Evolutionary conservation across 2,329 filamentous ascomycete genomes (phyloP), one percentile per base, ranked within the genome.

Genomic region (Lasiodiplodia sp.): DNA sequence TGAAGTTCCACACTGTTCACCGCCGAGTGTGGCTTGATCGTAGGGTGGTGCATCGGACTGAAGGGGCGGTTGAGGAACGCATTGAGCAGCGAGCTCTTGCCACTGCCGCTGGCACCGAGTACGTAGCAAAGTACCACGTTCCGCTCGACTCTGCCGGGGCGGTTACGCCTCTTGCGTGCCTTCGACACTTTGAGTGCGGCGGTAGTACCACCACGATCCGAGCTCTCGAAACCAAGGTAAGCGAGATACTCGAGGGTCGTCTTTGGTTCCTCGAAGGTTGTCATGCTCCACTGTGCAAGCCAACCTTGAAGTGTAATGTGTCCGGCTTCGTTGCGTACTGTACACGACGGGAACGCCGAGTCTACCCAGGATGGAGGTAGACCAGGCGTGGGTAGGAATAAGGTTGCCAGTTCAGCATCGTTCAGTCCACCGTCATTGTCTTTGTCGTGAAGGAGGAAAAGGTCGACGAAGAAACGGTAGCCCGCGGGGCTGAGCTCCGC

Each of bases 261-360:
- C 77, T 96, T 96, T 14, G 96, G 95, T 68, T 96, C 94, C 70
- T 96, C 89, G 75, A 98, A 99, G 0, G 96, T 99, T 0, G 96
- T 99, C 96, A 99, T 99, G 78, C 94, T 97, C 96, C 96, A 99
- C 75, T 99, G 96, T 4, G 96, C 96, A 47, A 99, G 87, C 96
- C 96, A 99, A 2, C 96, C 96, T 79, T 99, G 96, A 4, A 99
- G 85, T 1, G 96, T 99, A 70, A 99, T 94, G 78, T 98, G 89
- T 0, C 96, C 96, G 10, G 93, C 93, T 80, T 99, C 96, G 76
- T 97, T 98, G 52, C 93, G 91, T 21, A 98, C 95, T 0, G 96
- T 97, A 28, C 93, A 97, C 0, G 92, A 94, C 1, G 96, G 96
- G 75, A 99, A 99, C 0, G 89, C 92, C 1, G 91, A 91, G 71